Base-by-base conservation (phyloP, 129 eudicot species). In the Deinandra increscens region DNA sequence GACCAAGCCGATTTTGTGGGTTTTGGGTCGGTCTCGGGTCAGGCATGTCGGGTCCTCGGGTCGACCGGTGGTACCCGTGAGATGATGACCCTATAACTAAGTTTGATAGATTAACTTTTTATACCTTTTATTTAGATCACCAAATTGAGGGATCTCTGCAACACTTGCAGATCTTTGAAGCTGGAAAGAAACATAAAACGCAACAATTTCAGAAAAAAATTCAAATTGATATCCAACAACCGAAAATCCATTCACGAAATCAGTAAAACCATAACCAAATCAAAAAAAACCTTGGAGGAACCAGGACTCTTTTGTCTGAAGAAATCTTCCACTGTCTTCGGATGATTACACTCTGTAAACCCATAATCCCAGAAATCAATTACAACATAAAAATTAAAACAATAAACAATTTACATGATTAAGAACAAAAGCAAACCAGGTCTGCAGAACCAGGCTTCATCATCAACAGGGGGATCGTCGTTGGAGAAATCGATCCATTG, bases 321-420 rank as follows among this genome's bases (percentile, higher is more conserved):
- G 74, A 88, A 89, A 73, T 93, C 98, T 49, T 89, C 98, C 69
- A 81, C 84, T 2, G 89, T 83, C 82, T 86, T 93, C 0, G 98
- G 98, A 78, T 93, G 98, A 76, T 92, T 78, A 56, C 98, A 92
- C 80, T 81, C 96, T 92, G 75, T 49, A 60, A 54, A 43, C 29
- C 61, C 61, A 62, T 60, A 48, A 44, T 0, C 4, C 3, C 51
- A 20, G 5, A 75, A 45, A 38, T 68, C 44, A 46, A 38, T 37
- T 1, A 49, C 17, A 44, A 9, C 29, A 4, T 31, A 60, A 0
- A 4, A 4, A 31, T 6, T 0, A 29, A 11, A 44, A 36, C 48
- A 10, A 50, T 22, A 41, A 39, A 64, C 13, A 51, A 12, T 46
- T 19, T 1, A 22, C n/a, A 2, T 22, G 34, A 14, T 2, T 62